Conservation (phyloP, 140 eudicot genomes). For the Ambrosia hybrid region DNA sequence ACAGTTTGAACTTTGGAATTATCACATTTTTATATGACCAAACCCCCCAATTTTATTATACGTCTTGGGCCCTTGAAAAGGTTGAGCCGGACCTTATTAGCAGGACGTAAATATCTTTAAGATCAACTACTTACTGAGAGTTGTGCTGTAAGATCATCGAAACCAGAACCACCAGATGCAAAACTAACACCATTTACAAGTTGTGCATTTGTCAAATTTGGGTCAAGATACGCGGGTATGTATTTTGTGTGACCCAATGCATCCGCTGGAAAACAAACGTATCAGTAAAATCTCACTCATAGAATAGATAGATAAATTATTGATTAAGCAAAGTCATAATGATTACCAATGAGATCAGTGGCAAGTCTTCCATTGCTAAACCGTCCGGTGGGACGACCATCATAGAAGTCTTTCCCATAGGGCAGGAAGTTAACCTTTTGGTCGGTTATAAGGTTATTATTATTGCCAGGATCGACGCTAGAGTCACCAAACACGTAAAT, state of each 20-base stretch:
- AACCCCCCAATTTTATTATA: too few relatives aligned
- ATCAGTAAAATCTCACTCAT: not conserved
- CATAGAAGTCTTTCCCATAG: constrained; percentile 40
- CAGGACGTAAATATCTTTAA: not conserved
- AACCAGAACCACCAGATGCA: constrained; percentile 54
- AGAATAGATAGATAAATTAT: too few relatives aligned
- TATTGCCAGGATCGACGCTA: constrained; percentile 51
- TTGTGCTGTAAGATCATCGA: constrained; percentile 40
- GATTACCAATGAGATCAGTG: constrained; percentile 46
- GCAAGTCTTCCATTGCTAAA: constrained; percentile 45
- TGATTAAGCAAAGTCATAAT: not conserved
- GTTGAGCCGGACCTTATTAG: too few relatives aligned
- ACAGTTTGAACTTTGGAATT: too few relatives aligned
- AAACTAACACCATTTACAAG: constrained; percentile 39
- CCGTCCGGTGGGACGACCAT: constrained; percentile 44
- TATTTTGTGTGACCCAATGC: constrained; percentile 35
- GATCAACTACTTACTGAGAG: constrained; percentile 29
- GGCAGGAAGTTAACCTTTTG: constrained; percentile 48
- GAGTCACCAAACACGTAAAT: constrained; percentile 52
- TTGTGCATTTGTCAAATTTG: constrained; percentile 29
- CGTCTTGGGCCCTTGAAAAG: too few relatives aligned
- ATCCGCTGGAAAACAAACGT: constrained; percentile 27
- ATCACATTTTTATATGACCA: too few relatives aligned
- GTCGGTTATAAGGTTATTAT: constrained; percentile 38
- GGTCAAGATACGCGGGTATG: constrained; percentile 45